Base-by-base conservation (phyloP, 2,329 filamentous ascomycete genomes). In the Hypoxylon sp. region DNA sequence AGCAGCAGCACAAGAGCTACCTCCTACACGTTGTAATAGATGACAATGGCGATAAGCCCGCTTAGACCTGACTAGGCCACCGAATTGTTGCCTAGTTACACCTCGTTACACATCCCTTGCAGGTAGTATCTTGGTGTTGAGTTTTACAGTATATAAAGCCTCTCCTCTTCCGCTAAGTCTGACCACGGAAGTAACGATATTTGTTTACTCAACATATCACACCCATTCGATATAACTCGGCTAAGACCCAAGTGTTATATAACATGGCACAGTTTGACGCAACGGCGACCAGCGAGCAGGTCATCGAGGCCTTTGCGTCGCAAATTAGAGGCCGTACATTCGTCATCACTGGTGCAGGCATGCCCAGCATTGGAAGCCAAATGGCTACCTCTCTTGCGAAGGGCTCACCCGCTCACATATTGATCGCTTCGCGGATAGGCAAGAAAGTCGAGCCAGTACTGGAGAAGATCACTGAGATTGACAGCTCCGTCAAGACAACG, bases 401-500 rank as follows among this genome's bases (percentile, higher is more conserved):
- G 54, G 64, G 49, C 17, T 68, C 71, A 5, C 72, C 73, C 1
- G 53, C 68, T 3, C 73, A 76, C 17, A 73, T 77, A 33, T 35
- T 76, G n/a, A 70, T 76, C 44, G 72, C 68, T 0, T 76, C 75
- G 0, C 68, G 73, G n/a, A 75, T 71, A 0, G 58, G 55, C 46
- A 58, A 56, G 11, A 73, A 76, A 72, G 25, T 72, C 14, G 69
- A 75, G 17, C 68, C 72, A 4, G 69, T 76, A 2, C 44, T 74
- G 0, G 49, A 64, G 27, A 61, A 62, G 5, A 75, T 75, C n/a
- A 11, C 46, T 2, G 62, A 67, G 25, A 68, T 71, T 14, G 61
- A 77, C 35, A 61, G 66, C n/a, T 71, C 68, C 8, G 54, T 76
- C 57, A 74, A 73, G 25, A 27, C 25, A 27, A 27, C 72, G 0